Evolutionary conservation across 805 yeast genomes (phyloP).

Genomic region (Lipomyces lipofer): DNA sequence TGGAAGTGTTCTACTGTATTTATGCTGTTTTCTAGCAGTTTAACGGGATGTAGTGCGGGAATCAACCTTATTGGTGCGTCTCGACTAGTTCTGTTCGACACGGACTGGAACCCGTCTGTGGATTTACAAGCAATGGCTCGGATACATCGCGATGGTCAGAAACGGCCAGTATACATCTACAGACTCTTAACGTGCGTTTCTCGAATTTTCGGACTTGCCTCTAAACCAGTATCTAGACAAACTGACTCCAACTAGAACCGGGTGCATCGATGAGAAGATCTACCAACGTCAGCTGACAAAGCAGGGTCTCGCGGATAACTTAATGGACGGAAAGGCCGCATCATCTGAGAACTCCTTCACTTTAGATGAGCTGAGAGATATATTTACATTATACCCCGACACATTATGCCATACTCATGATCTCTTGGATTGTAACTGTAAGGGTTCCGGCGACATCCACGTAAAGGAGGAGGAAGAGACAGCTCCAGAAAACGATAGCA

Average conservation of each 20-base stretch:
- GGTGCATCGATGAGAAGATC: conserved; percentile 91
- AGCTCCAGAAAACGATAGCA: conserved; percentile 27
- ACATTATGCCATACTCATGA: conserved; percentile 75
- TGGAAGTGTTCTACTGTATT: no score
- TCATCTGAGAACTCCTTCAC: conserved; percentile 60
- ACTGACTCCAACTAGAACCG: conserved; percentile 46
- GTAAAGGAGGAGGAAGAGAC: conserved; percentile 20
- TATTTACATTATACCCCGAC: conserved; percentile 59
- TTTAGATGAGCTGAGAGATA: conserved; percentile 64
- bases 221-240: no score
- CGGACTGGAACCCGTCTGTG: conserved; percentile 95
- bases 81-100: conserved; percentile 78
- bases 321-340: conserved; percentile 48
- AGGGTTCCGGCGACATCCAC: conserved; percentile 44
- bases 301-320: conserved; percentile 70
- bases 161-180: conserved; percentile 72
- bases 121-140: conserved; percentile 96
- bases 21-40: no score
- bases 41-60: conserved; percentile 52
- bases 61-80: conserved; percentile 89
- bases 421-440: conserved; percentile 50
- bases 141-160: conserved; percentile 92
- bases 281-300: conserved; percentile 89
- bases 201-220: no score
- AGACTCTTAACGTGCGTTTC: conserved; percentile 59